A percentile compares a stretch with the other conserved stretches of the same genome.
phyloP scores from a whole-genome alignment of 352 stramenopile species.

The Globisporangium uncinulatum region DNA sequence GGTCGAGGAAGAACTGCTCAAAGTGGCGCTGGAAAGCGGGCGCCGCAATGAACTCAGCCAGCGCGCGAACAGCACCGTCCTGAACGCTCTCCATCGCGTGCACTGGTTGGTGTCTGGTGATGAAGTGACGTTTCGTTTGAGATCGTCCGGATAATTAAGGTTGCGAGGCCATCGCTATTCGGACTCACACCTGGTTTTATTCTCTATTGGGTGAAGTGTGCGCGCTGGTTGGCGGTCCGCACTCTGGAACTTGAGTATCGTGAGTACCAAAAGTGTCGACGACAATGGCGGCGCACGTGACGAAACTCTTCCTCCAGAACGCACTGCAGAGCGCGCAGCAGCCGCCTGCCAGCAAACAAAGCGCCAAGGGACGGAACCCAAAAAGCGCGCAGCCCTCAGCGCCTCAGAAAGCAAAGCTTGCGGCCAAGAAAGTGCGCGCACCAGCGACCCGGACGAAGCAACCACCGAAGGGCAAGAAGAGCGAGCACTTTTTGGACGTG shows the following conservation, averaged over 20 bases:
- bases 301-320: constrained; percentile 72
- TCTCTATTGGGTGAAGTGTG: too few relatives aligned
- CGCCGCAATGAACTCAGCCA: constrained; percentile 60
- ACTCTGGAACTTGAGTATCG: neutral
- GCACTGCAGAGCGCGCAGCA: constrained; percentile 17
- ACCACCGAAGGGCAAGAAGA: constrained; percentile 13
- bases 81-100: constrained; percentile 32
- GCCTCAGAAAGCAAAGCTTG: constrained; percentile 19
- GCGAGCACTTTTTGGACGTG: constrained; percentile 49
- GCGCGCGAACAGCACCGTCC: constrained; percentile 43
- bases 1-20: constrained; percentile 71
- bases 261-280: constrained; percentile 2
- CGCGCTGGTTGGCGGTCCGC: neutral
- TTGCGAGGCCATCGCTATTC: too few relatives aligned
- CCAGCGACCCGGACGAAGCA: constrained; percentile 1
- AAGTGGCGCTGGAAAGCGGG: constrained; percentile 58
- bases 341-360: neutral
- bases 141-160: too few relatives aligned
- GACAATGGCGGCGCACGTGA: constrained; percentile 54
- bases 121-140: too few relatives aligned
- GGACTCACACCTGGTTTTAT: too few relatives aligned
- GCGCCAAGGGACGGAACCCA: neutral
- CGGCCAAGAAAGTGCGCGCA: constrained; percentile 17
- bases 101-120: too few relatives aligned
- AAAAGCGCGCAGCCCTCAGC: constrained; percentile 5